A percentile compares a stretch with the other conserved stretches of the same genome.
Conservation (phyloP, 805 yeast species). For the Candida ipomoeae region DNA sequence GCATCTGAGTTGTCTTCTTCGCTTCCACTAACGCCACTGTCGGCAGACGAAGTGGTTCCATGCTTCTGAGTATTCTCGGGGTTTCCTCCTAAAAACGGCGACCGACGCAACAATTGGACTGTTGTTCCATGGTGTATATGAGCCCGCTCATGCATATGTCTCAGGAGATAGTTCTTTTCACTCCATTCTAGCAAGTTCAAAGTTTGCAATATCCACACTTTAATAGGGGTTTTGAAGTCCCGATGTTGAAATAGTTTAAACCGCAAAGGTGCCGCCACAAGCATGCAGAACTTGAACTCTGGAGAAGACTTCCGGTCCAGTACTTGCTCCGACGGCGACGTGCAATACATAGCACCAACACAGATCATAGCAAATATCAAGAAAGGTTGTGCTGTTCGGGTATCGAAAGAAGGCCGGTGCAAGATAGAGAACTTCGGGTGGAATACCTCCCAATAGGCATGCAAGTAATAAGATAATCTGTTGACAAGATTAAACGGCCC, state of each 20-base stretch:
- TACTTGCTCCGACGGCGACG: slow-evolving; percentile 24
- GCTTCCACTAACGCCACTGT: slow-evolving; percentile 28
- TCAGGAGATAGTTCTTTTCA: slow-evolving; percentile 67
- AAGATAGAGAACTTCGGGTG: slow-evolving; percentile 58
- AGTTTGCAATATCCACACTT: slow-evolving; percentile 72
- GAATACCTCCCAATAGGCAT: slow-evolving; percentile 53
- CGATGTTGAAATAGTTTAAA: slow-evolving; percentile 66
- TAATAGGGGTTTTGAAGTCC: slow-evolving; percentile 73
- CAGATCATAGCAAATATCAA: slow-evolving; percentile 52
- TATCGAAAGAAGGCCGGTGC: slow-evolving; percentile 56
- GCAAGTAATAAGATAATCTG: slow-evolving; percentile 34
- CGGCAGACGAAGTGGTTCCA: slow-evolving; percentile 18
- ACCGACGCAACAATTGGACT: slow-evolving; percentile 69
- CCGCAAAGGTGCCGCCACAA: slow-evolving; percentile 56
- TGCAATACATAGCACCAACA: slow-evolving; percentile 48
- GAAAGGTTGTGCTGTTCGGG: slow-evolving; percentile 44
- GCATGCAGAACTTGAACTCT: slow-evolving; percentile 41
- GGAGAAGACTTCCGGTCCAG: slow-evolving; percentile 22
- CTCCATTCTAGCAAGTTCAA: slow-evolving; percentile 70
- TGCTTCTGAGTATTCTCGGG: slow-evolving; percentile 38
- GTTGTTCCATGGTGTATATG: slow-evolving; percentile 87
- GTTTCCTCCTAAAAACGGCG: slow-evolving; percentile 72
- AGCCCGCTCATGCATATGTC: slow-evolving; percentile 74
- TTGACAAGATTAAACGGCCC: slow-evolving; percentile 26
- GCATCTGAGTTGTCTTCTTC: slow-evolving; percentile 27